phyloP scores from a whole-genome alignment of 768 basidiomycete genomes.

The Leucogyrophana mollusca region DNA sequence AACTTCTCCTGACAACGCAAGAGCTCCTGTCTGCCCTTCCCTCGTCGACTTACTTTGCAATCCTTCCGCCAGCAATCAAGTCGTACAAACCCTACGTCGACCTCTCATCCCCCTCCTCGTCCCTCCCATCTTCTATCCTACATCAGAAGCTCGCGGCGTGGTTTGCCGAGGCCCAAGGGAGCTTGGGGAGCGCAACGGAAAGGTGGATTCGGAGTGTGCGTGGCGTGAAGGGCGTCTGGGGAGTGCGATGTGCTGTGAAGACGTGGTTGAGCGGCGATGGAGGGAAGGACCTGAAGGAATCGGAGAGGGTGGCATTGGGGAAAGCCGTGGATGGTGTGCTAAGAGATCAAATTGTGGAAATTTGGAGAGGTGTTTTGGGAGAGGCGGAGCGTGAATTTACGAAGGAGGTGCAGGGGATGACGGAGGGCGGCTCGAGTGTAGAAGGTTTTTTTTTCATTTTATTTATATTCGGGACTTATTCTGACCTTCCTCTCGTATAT shows the following conservation, averaged over 20 bases:
- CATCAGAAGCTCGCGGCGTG: slow-evolving; percentile 54
- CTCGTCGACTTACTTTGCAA: slow-evolving; percentile 78
- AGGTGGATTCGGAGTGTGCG: slow-evolving; percentile 61
- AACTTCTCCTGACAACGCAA: slow-evolving; percentile 65
- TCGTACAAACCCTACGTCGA: slow-evolving; percentile 88
- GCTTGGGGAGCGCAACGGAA: slow-evolving; percentile 43
- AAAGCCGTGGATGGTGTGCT: slow-evolving; percentile 53
- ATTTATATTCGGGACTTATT: background rate
- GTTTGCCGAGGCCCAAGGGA: slow-evolving; percentile 54
- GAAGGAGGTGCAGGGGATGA: too few species aligned
- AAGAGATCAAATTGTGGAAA: slow-evolving; percentile 48
- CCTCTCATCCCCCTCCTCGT: slow-evolving; percentile 55
- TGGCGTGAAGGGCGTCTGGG: slow-evolving; percentile 71
- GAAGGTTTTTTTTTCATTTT: background rate
- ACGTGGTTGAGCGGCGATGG: slow-evolving; percentile 43
- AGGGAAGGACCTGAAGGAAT: slow-evolving; percentile 34
- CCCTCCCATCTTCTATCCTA: slow-evolving; percentile 44
- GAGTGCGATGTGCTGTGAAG: slow-evolving; percentile 50
- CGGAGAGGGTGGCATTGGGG: slow-evolving; percentile 46
- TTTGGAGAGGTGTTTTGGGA: slow-evolving; percentile 51
- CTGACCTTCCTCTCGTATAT: background rate
- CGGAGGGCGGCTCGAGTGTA: background rate
- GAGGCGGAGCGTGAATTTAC: background rate
- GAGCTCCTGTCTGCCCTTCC: slow-evolving; percentile 69
- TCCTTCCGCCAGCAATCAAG: slow-evolving; percentile 69